These are phyloP conservation scores for Casuarina glauca DNA, from an alignment of 306 rosid genomes.

Conservation along the genomic window DNA sequence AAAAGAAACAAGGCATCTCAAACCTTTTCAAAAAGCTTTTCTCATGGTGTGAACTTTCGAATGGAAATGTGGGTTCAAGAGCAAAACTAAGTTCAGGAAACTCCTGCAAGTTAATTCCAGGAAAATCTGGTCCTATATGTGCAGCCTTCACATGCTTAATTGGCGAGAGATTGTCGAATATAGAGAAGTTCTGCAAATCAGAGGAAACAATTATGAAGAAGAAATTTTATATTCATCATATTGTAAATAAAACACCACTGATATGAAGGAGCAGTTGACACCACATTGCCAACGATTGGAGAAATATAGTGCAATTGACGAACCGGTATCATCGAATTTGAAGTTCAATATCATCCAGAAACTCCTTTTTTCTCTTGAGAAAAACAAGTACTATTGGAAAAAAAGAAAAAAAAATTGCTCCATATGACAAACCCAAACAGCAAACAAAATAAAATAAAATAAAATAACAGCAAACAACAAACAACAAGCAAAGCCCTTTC, in stretches of 20 bases:
- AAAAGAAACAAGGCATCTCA: neutral
- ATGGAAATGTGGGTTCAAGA: constrained; percentile 55
- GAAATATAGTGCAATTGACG: too few species aligned
- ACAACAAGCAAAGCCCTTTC: neutral
- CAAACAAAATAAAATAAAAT: too few species aligned
- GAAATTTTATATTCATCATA: neutral
- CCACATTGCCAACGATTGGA: neutral
- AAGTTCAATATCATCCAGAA: neutral
- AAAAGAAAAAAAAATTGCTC: neutral
- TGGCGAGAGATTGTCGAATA: constrained; percentile 44
- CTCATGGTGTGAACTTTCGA: constrained; percentile 34
- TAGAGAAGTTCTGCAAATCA: constrained; percentile 57
- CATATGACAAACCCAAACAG: neutral
- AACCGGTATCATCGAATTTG: neutral
- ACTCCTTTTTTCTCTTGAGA: neutral
- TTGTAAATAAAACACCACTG: neutral
- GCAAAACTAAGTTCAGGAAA: constrained; percentile 46
- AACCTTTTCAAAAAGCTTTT: constrained; percentile 48
- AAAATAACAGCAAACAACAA: neutral
- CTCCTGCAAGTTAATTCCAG: neutral
- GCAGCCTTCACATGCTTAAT: constrained; percentile 35
- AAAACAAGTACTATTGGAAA: neutral
- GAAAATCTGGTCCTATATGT: too few species aligned
- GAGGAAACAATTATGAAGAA: constrained; percentile 1
- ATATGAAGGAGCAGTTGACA: neutral